A percentile compares a stretch with the other conserved stretches of the same genome.
Evolutionary conservation across 192 early-diverging fungal genomes (phyloP).

Genomic region (Mortierella alpina): DNA sequence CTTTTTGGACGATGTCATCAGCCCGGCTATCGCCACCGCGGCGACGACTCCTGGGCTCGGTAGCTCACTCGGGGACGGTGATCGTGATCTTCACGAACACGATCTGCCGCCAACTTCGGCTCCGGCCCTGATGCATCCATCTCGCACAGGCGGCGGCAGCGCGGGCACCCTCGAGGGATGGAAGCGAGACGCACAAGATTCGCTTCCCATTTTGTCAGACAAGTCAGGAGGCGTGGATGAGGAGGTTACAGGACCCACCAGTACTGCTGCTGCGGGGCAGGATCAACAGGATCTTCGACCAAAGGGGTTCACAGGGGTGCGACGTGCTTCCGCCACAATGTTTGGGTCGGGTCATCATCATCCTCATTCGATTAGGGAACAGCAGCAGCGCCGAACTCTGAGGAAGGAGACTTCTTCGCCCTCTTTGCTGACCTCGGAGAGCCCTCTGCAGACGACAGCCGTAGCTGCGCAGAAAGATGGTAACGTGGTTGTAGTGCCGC

Average conservation of each 20-base stretch:
- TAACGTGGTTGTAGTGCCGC: not conserved
- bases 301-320: slow-evolving; percentile 12
- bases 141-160: not conserved
- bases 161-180: slow-evolving; percentile 13
- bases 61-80: no score
- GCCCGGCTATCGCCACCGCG: not conserved
- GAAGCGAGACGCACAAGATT: slow-evolving; percentile 13
- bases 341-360: not conserved
- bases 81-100: not conserved
- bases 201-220: slow-evolving; percentile 13
- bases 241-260: not conserved
- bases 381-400: slow-evolving; percentile 17
- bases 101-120: slow-evolving; percentile 18
- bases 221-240: not conserved
- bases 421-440: no score
- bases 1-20: slow-evolving; percentile 21
- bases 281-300: slow-evolving; percentile 19
- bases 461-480: slow-evolving; percentile 19
- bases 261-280: not conserved
- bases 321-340: slow-evolving; percentile 25
- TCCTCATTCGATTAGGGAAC: slow-evolving; percentile 17
- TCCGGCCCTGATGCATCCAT: slow-evolving; percentile 19
- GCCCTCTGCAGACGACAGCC: not conserved
- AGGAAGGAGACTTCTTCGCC: slow-evolving; percentile 13
- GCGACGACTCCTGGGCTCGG: no score